phyloP scores from a whole-genome alignment of 345 rosid genomes.

The Lagerstroemia speciosa region DNA sequence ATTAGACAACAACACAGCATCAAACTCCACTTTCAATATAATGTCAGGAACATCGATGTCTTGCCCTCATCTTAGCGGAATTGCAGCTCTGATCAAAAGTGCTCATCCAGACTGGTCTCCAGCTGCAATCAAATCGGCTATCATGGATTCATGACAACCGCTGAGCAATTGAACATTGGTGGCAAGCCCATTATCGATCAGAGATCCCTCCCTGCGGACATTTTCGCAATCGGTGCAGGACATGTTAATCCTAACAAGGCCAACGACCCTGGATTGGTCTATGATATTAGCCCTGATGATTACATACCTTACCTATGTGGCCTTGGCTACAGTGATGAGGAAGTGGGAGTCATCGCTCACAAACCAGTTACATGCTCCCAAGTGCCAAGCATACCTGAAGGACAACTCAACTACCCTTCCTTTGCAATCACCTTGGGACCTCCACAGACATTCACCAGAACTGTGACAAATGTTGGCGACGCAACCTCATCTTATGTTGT shows the following conservation, averaged over 20 bases:
- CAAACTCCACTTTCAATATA: conserved; percentile 29
- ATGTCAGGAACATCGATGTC: conserved; percentile 51
- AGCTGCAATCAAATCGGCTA: conserved; percentile 43
- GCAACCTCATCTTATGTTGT: conserved; percentile 19
- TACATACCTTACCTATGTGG: conserved; percentile 40
- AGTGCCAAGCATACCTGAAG: conserved; percentile 8
- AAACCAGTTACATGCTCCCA: conserved; percentile 14
- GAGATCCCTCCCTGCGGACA: conserved; percentile 26
- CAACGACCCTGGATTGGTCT: conserved; percentile 33
- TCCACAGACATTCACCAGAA: conserved; percentile 27
- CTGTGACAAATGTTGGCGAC: conserved; percentile 37
- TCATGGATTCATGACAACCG: conserved; percentile 44
- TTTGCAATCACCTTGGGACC: conserved; percentile 38
- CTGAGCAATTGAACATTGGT: conserved; percentile 19
- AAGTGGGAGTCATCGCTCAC: conserved; percentile 15
- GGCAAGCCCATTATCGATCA: conserved; percentile 31
- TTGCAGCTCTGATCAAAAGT: conserved; percentile 31
- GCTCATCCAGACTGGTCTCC: conserved; percentile 42
- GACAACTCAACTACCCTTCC: conserved; percentile 36
- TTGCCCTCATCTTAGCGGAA: conserved; percentile 47
- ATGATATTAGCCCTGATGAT: conserved; percentile 32
- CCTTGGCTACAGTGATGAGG: conserved; percentile 17
- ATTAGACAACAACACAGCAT: conserved; percentile 22
- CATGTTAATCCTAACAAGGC: conserved; percentile 48
- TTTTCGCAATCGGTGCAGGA: conserved; percentile 33